A percentile compares a stretch with the other conserved stretches of the same genome.
Evolutionary conservation across 2,329 filamentous ascomycete species (phyloP).

Genomic region (Helminthosporium solani): DNA sequence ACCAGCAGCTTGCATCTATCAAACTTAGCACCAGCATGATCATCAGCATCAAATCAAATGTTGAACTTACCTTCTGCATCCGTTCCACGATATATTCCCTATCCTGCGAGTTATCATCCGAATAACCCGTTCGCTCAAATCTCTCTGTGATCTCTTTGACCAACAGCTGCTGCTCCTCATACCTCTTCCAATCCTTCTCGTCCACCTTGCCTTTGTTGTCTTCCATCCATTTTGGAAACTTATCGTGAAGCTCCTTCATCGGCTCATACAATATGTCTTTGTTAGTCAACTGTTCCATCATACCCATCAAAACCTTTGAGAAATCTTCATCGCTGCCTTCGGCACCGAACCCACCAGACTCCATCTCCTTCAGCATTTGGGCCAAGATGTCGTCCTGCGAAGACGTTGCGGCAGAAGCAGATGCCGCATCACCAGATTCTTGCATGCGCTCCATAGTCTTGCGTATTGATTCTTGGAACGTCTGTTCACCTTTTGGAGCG

Average conservation of each 20-base stretch:
- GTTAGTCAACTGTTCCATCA: constrained; percentile 99
- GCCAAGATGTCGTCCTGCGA: constrained; percentile 74
- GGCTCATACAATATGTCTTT: constrained; percentile 98
- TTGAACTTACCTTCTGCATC: constrained; percentile 80
- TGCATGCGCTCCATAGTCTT: constrained; percentile 97
- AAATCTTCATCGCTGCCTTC: constrained; percentile 76
- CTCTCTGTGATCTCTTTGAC: constrained; percentile 84
- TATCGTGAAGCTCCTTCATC: constrained; percentile 94
- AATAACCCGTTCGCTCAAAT: constrained; percentile 81
- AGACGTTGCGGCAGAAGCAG: constrained; percentile 69
- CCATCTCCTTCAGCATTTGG: constrained; percentile 90
- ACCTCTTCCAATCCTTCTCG: constrained; percentile 72
- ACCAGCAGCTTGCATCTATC: constrained; percentile 92
- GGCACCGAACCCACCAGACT: constrained; percentile 58
- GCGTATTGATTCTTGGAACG: constrained; percentile 89
- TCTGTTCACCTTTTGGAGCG: constrained; percentile 56
- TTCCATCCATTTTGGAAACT: constrained; percentile 86
- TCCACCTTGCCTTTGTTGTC: constrained; percentile 68
- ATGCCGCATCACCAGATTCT: constrained; percentile 79
- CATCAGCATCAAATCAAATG: background rate
- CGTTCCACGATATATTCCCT: constrained; percentile 92
- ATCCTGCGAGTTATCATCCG: constrained; percentile 77
- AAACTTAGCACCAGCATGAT: constrained; percentile 7
- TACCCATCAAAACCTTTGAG: constrained; percentile 90
- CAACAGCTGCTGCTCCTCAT: constrained; percentile 74